Percentiles rank a stretch among this genome's conserved stretches.
Evolutionary conservation across 2,329 filamentous ascomycete species (phyloP).

Genomic region (Epichloe coenophiala): DNA sequence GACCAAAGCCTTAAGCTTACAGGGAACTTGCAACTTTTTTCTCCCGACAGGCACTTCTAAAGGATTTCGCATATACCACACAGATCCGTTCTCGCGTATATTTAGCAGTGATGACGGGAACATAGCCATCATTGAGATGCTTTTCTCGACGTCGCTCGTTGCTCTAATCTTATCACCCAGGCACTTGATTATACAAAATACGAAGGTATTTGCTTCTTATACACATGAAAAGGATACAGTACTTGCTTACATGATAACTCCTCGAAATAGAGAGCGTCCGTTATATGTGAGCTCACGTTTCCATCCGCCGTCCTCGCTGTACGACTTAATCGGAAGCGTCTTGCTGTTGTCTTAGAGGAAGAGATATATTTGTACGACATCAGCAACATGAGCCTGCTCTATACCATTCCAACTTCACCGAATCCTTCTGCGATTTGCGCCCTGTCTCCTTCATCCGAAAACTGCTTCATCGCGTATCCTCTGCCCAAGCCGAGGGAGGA

Average conservation of each 20-base stretch:
- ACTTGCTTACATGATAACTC: background rate
- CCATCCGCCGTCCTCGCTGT: conserved; percentile 92
- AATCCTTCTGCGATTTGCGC: conserved; percentile 88
- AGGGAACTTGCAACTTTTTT: background rate
- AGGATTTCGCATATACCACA: conserved; percentile 93
- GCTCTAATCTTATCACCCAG: conserved; percentile 85
- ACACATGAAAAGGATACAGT: background rate
- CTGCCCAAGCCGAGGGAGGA: conserved; percentile 61
- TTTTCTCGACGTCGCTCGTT: conserved; percentile 94
- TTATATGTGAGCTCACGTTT: conserved; percentile 97
- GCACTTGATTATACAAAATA: conserved; percentile 92
- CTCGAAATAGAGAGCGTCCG: conserved; percentile 44
- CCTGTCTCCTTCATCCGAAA: conserved; percentile 84
- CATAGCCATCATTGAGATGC: conserved; percentile 93
- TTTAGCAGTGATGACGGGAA: conserved; percentile 92
- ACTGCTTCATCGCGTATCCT: conserved; percentile 91
- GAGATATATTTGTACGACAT: conserved; percentile 98
- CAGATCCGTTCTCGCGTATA: conserved; percentile 88
- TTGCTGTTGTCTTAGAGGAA: conserved; percentile 88
- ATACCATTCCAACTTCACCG: conserved; percentile 85
- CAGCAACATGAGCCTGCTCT: conserved; percentile 90
- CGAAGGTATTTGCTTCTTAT: conserved; percentile 49
- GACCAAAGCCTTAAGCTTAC: background rate
- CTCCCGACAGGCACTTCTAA: conserved; percentile 60
- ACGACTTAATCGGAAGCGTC: conserved; percentile 81